Evolutionary conservation across 768 basidiomycete genomes (phyloP).

Genomic region (Clitopilus passeckerianus): DNA sequence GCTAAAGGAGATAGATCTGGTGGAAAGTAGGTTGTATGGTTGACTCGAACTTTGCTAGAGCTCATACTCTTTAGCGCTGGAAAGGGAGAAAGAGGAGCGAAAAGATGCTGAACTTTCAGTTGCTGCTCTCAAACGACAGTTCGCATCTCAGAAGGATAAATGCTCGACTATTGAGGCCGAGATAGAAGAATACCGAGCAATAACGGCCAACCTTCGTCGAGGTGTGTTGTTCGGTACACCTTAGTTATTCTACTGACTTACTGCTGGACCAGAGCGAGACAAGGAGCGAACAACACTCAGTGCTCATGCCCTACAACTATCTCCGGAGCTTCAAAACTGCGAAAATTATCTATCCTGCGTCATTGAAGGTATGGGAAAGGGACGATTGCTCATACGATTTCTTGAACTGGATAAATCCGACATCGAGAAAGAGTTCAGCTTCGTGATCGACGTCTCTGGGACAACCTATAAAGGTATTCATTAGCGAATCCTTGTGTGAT

Average conservation of each 20-base stretch:
- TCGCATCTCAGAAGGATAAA: slow-evolving; percentile 58
- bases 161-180: slow-evolving; percentile 56
- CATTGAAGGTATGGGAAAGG: slow-evolving; percentile 69
- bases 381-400: slow-evolving; percentile 73
- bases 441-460: slow-evolving; percentile 71
- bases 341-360: slow-evolving; percentile 56
- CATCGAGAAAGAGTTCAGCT: slow-evolving; percentile 57
- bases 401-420: slow-evolving; percentile 55
- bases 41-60: too few species aligned
- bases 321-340: slow-evolving; percentile 51
- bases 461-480: slow-evolving; percentile 58
- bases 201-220: slow-evolving; percentile 57
- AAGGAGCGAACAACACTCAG: slow-evolving; percentile 57
- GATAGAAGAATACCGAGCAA: slow-evolving; percentile 66
- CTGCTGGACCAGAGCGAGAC: slow-evolving; percentile 48
- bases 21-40: slow-evolving; percentile 50
- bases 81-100: slow-evolving; percentile 66
- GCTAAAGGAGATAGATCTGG: slow-evolving; percentile 71
- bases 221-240: slow-evolving; percentile 33
- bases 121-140: slow-evolving; percentile 58
- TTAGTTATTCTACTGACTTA: neutral
- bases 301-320: slow-evolving; percentile 43
- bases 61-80: slow-evolving; percentile 40
- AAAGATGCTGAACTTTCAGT: slow-evolving; percentile 65
- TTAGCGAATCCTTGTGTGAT: neutral